Conservation (phyloP, 495 filamentous ascomycete genomes). For the Delitschia confertaspora region DNA sequence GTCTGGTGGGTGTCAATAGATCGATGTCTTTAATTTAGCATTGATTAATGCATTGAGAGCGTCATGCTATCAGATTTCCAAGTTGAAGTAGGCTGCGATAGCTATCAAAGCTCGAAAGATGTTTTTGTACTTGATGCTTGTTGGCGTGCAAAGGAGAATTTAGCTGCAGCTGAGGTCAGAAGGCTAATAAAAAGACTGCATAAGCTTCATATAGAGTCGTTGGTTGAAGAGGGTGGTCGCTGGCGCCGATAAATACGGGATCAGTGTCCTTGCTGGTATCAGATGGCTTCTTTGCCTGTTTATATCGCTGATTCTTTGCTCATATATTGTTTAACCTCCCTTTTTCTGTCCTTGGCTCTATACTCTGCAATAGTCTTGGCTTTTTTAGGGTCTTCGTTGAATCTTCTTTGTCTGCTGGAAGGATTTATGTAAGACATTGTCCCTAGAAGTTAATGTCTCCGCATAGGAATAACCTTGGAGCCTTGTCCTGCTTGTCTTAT, state of each 20-base stretch:
- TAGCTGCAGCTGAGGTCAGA: background rate
- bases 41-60: constrained; percentile 7
- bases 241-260: background rate
- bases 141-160: constrained; percentile 4
- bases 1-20: constrained; percentile 6
- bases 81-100: constrained; percentile 3
- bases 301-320: constrained; percentile 2
- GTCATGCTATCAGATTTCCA: constrained; percentile 8
- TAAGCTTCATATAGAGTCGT: constrained; percentile 4
- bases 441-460: background rate
- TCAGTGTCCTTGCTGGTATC: background rate
- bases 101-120: constrained; percentile 9
- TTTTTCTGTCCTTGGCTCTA: constrained; percentile 28
- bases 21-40: background rate
- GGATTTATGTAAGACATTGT: background rate
- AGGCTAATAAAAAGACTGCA: constrained; percentile 3
- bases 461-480: background rate
- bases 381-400: background rate
- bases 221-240: background rate
- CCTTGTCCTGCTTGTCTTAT: background rate
- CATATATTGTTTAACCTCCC: constrained; percentile 5
- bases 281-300: constrained; percentile 5
- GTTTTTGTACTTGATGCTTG: constrained; percentile 4
- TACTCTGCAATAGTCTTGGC: constrained; percentile 1
- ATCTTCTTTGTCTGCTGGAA: background rate